phyloP scores from a whole-genome alignment of 768 basidiomycete genomes.

The Leccinum uliginosum region DNA sequence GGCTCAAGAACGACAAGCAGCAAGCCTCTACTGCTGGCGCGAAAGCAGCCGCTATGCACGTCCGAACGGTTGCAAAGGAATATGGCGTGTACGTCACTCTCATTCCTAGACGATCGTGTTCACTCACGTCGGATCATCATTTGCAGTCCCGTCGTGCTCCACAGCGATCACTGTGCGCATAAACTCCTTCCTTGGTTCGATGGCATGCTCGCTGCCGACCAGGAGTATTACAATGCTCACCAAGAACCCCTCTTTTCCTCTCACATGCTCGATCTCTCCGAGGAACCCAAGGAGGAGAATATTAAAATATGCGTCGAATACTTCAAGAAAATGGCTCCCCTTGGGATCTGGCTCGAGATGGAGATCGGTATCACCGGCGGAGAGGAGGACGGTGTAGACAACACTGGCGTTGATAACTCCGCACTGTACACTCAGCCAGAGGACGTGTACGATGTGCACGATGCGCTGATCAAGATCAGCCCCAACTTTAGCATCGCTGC shows the following conservation, averaged over 20 bases:
- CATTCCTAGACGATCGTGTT: background rate
- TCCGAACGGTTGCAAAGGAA: slow-evolving; percentile 79
- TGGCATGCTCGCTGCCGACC: slow-evolving; percentile 96
- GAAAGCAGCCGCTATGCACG: slow-evolving; percentile 85
- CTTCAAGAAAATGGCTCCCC: slow-evolving; percentile 89
- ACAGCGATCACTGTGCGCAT: slow-evolving; percentile 97
- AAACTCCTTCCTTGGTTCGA: slow-evolving; percentile 99
- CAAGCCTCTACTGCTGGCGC: slow-evolving; percentile 95
- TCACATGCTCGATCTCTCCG: slow-evolving; percentile 98
- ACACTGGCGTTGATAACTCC: slow-evolving; percentile 91
- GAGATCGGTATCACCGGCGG: slow-evolving; percentile 99
- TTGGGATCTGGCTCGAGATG: slow-evolving; percentile 99
- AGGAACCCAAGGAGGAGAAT: slow-evolving; percentile 89
- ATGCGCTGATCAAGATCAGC: slow-evolving; percentile 74
- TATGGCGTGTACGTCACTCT: slow-evolving; percentile 80
- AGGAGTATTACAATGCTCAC: slow-evolving; percentile 88
- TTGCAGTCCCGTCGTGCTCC: slow-evolving; percentile 86
- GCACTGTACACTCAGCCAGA: slow-evolving; percentile 96
- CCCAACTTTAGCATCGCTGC: slow-evolving; percentile 98
- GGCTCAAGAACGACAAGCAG: slow-evolving; percentile 90
- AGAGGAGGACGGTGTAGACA: slow-evolving; percentile 99
- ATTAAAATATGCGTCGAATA: slow-evolving; percentile 91
- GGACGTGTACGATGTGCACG: slow-evolving; percentile 90
- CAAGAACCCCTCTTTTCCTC: slow-evolving; percentile 88
- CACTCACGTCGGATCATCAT: background rate